A percentile compares a stretch with the other conserved stretches of the same genome.
Conservation (phyloP, 2,329 filamentous ascomycete genomes). For the Alternaria dauci region DNA sequence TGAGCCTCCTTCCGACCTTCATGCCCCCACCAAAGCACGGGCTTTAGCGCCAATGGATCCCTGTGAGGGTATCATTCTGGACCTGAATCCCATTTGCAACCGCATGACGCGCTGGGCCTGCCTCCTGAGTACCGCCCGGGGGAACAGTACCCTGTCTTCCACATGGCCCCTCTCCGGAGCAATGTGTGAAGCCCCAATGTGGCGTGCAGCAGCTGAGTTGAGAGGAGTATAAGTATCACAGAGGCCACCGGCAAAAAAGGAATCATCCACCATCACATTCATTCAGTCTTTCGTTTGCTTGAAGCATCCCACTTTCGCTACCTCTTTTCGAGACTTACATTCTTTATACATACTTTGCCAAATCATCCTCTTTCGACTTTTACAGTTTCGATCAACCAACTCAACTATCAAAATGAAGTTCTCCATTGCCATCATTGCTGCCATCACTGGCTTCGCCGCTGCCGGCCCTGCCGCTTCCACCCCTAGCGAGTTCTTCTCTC, state of each 20-base stretch:
- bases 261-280: conserved; percentile 26
- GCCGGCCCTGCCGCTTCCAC: conserved; percentile 38
- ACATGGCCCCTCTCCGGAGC: conserved; percentile 8
- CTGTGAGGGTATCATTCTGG: background rate
- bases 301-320: conserved; percentile 32
- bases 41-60: background rate
- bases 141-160: background rate
- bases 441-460: conserved; percentile 39
- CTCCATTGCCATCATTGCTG: conserved; percentile 35
- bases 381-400: conserved; percentile 18
- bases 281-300: conserved; percentile 36
- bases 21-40: conserved; percentile 3
- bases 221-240: conserved; percentile 23
- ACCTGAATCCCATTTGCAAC: background rate
- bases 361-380: conserved; percentile 23
- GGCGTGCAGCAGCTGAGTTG: background rate
- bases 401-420: conserved; percentile 46
- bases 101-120: conserved; percentile 4
- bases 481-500: conserved; percentile 35
- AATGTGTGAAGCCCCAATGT: background rate
- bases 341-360: conserved; percentile 31
- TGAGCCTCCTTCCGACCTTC: background rate
- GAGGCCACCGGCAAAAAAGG: conserved; percentile 2
- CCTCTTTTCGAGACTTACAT: conserved; percentile 22
- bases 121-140: background rate